These are phyloP conservation scores for Secale cereale DNA, from an alignment of 176 grass and related monocot species.

Conservation along the genomic window DNA sequence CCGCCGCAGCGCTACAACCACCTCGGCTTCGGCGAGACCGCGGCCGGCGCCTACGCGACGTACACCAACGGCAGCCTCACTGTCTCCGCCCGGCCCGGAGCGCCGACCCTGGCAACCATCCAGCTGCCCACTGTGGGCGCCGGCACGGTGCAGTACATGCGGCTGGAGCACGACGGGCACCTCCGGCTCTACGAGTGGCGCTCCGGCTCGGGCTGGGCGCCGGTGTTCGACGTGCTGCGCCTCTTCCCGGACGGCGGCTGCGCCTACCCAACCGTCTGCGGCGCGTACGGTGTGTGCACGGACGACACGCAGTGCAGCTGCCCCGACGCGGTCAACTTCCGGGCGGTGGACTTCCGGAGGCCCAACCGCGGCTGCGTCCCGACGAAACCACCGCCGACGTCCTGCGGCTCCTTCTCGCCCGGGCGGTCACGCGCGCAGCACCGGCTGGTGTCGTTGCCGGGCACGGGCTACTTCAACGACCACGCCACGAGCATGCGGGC, in stretches of 20 bases:
- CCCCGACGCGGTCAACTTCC: constrained; percentile 47
- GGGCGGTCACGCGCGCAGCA: neutral
- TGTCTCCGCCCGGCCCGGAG: neutral
- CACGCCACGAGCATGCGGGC: constrained; percentile 18
- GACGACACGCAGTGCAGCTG: constrained; percentile 51
- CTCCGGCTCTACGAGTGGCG: constrained; percentile 45
- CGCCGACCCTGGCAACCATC: neutral
- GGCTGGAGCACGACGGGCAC: constrained; percentile 49
- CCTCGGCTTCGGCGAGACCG: neutral
- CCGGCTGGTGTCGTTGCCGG: constrained; percentile 23
- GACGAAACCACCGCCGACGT: neutral
- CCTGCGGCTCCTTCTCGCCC: neutral
- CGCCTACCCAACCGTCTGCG: constrained; percentile 45
- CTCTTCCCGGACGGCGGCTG: constrained; percentile 33
- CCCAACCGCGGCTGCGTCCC: constrained; percentile 49
- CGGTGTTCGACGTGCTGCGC: constrained; percentile 26
- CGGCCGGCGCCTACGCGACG: neutral
- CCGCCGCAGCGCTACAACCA: constrained; percentile 38
- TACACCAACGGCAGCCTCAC: constrained; percentile 37
- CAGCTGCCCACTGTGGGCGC: constrained; percentile 1
- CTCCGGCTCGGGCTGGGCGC: neutral
- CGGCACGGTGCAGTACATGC: constrained; percentile 43
- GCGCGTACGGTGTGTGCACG: constrained; percentile 48
- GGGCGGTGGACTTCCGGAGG: constrained; percentile 27
- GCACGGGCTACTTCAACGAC: constrained; percentile 38